Conservation (phyloP, 805 yeast genomes). For the Zygotorulaspora sp. region DNA sequence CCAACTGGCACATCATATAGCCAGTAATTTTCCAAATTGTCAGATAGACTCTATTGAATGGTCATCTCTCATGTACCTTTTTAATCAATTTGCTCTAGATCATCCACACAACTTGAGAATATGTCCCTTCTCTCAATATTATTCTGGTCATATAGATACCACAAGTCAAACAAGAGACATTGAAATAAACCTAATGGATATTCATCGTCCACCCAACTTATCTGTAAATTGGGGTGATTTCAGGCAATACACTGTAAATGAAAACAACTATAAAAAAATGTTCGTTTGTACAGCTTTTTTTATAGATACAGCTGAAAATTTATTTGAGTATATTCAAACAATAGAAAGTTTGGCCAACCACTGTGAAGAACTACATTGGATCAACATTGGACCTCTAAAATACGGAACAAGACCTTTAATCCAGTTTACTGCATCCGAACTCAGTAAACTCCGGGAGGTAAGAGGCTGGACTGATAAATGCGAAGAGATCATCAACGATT, state of each 20-base stretch:
- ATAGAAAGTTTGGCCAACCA: conserved; percentile 46
- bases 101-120: conserved; percentile 24
- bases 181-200: conserved; percentile 23
- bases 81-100: conserved; percentile 55
- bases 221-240: conserved; percentile 59
- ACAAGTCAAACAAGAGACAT: conserved; percentile 48
- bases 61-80: conserved; percentile 69
- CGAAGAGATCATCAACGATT: conserved; percentile 27
- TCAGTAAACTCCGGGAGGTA: conserved; percentile 45
- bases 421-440: conserved; percentile 71
- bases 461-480: conserved; percentile 61
- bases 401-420: conserved; percentile 82
- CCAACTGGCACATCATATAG: conserved; percentile 62
- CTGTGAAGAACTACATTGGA: conserved; percentile 60
- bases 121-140: conserved; percentile 57
- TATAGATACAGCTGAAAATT: conserved; percentile 87
- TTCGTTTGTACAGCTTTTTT: conserved; percentile 69
- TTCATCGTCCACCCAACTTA: conserved; percentile 46
- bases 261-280: conserved; percentile 40
- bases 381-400: conserved; percentile 87
- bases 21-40: conserved; percentile 37
- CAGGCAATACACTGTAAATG: conserved; percentile 41
- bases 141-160: conserved; percentile 55
- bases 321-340: conserved; percentile 67
- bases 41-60: conserved; percentile 70